Evolutionary conservation across 139 green algal genomes (phyloP).

Genomic region (Yamagishiella unicocca): DNA sequence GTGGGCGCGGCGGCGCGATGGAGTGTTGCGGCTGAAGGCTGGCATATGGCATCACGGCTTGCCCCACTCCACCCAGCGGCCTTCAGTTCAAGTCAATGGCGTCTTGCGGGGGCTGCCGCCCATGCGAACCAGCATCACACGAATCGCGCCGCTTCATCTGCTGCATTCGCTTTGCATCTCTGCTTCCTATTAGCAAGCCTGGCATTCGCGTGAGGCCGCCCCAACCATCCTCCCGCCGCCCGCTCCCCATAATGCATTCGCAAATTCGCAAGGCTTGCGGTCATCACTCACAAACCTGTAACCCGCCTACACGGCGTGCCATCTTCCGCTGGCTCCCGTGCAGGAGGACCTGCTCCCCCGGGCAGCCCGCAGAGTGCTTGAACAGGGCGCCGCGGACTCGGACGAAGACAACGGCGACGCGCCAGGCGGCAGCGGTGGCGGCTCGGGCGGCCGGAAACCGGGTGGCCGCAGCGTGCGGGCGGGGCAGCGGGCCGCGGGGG

Average conservation of each 20-base stretch:
- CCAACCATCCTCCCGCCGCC: too few relatives aligned
- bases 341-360: constrained; percentile 52
- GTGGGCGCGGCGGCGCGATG: not conserved
- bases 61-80: too few relatives aligned
- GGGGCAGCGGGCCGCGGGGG: constrained; percentile 18
- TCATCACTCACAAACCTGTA: too few relatives aligned
- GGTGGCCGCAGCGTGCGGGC: not conserved
- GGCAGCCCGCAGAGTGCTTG: constrained; percentile 48
- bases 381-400: not conserved
- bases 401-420: constrained; percentile 32
- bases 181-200: too few relatives aligned
- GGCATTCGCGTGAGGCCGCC: too few relatives aligned
- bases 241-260: too few relatives aligned
- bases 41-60: not conserved
- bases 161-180: too few relatives aligned
- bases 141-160: too few relatives aligned
- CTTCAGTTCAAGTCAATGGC: too few relatives aligned
- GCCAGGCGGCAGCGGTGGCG: not conserved
- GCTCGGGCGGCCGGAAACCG: not conserved
- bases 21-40: not conserved
- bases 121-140: too few relatives aligned
- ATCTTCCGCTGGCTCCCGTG: not conserved
- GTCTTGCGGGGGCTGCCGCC: too few relatives aligned
- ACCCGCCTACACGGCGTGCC: not conserved
- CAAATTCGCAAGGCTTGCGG: too few relatives aligned